phyloP scores from a whole-genome alignment of 2,329 filamentous ascomycete genomes.

The Penicillium sp. region DNA sequence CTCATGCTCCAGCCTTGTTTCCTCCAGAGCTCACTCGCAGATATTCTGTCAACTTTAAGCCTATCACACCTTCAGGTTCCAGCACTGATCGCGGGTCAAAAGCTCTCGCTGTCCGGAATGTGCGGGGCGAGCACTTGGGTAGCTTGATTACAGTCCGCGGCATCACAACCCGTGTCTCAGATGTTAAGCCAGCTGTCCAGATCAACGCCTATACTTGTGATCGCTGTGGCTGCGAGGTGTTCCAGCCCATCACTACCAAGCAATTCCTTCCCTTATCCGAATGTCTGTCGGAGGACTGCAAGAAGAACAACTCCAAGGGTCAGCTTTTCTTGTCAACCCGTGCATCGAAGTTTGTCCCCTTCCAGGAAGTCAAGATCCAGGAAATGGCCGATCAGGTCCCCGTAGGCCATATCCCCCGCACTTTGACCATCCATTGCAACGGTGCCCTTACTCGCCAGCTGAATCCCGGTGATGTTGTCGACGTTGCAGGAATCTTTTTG shows the following conservation, averaged over 20 bases:
- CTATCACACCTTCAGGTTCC: conserved; percentile 69
- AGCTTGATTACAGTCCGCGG: conserved; percentile 91
- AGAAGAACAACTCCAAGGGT: conserved; percentile 85
- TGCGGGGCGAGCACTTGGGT: conserved; percentile 88
- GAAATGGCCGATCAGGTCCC: conserved; percentile 99
- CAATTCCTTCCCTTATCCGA: conserved; percentile 83
- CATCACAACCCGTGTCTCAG: conserved; percentile 91
- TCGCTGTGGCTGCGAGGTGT: conserved; percentile 93
- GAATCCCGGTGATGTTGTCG: conserved; percentile 90
- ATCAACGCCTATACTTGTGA: conserved; percentile 99
- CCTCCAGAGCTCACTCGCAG: conserved; percentile 87
- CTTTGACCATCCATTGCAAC: conserved; percentile 84
- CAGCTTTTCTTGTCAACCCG: conserved; percentile 93
- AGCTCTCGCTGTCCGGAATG: conserved; percentile 84
- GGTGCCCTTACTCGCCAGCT: conserved; percentile 81
- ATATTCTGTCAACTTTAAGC: conserved; percentile 96
- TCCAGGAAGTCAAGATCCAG: conserved; percentile 98
- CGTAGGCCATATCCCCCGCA: conserved; percentile 93
- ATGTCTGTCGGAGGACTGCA: conserved; percentile 88
- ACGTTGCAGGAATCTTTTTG: conserved; percentile 91
- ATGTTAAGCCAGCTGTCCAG: conserved; percentile 96
- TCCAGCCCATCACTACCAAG: conserved; percentile 89
- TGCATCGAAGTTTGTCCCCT: conserved; percentile 93
- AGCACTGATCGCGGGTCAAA: conserved; percentile 60
- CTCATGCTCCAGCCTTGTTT: conserved; percentile 70